phyloP scores from a whole-genome alignment of 2,329 filamentous ascomycete species.

The Ophiostoma australiae region DNA sequence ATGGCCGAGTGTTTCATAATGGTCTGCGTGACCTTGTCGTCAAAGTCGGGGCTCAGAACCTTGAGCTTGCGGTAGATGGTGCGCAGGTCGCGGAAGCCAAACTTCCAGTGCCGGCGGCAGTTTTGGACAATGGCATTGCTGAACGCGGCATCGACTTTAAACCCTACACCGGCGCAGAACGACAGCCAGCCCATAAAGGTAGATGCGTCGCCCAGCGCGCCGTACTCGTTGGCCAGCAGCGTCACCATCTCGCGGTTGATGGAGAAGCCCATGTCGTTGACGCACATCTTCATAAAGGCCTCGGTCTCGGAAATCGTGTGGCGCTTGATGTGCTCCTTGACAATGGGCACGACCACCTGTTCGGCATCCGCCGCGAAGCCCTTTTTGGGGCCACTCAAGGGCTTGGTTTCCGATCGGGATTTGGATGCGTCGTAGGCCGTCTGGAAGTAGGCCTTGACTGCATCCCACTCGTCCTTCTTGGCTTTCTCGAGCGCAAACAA shows the following conservation, averaged over 20 bases:
- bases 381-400: conserved; percentile 3
- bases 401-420: background rate
- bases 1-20: conserved; percentile 34
- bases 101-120: conserved; percentile 38
- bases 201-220: conserved; percentile 36
- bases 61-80: conserved; percentile 36
- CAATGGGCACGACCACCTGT: conserved; percentile 36
- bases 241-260: conserved; percentile 39
- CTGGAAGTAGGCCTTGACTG: conserved; percentile 36
- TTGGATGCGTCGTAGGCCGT: conserved; percentile 24
- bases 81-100: conserved; percentile 36
- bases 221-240: conserved; percentile 43
- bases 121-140: conserved; percentile 39
- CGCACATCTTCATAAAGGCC: conserved; percentile 45
- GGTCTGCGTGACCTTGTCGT: conserved; percentile 37
- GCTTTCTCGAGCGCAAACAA: conserved; percentile 38
- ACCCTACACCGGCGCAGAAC: conserved; percentile 37
- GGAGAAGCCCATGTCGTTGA: conserved; percentile 35
- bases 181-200: conserved; percentile 41
- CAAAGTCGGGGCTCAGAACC: conserved; percentile 33
- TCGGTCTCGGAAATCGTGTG: conserved; percentile 41
- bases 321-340: conserved; percentile 38
- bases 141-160: conserved; percentile 37
- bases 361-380: conserved; percentile 29
- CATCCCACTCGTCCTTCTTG: conserved; percentile 40